Evolutionary conservation across 331 rosid species (phyloP), one percentile per base, ranked within the genome.

Genomic region (Quercus phellos): DNA sequence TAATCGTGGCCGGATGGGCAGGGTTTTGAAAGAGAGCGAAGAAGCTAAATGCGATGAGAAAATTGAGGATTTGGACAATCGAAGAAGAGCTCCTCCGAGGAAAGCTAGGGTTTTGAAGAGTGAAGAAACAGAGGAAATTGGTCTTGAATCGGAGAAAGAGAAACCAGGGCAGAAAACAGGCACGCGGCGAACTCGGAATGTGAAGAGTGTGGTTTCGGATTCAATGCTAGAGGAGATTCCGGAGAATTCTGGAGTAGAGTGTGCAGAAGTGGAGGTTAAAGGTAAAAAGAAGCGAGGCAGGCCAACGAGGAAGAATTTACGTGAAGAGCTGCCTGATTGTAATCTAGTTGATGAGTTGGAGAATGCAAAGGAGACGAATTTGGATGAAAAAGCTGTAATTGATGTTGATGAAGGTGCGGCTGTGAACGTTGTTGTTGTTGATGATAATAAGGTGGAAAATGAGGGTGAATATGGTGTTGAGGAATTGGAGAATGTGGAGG

Each of bases 281-380:
- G 79, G 56, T 3, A 85, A 73, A 80, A 81, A 34, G 82, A 81
- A 70, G 1, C 75, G 84, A 70, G 89, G 27, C 0, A 76, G 81
- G 0, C 76, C 80, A 76, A 60, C 80, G 66, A 88, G 63, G 82
- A 89, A 74, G 80, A 82, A 86, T 64, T 50, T 79, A 51, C 55
- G 68, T 27, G 77, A 84, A 24, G 87, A 84, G 67, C 63, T 35
- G 53, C 56, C 3, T 8, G 46, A 8, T 8, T 38, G 46, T 38
- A 38, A 38, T 38, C 46, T 8, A 38, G 46, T 38, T 38, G 46
- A 8, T 38, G 46, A 38, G 46, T 38, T 38, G 46, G 46, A 38
- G 46, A 38, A 38, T 38, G 46, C 46, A 8, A 38, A 38, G 46
- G 46, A 38, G 46, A 8, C 11, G 46, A 38, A 38, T 38, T 38